Percentiles rank a stretch among this genome's conserved stretches.
These are phyloP conservation scores for Leptomonas seymouri DNA, from an alignment of 208 protist genomes.

Conservation along the genomic window DNA sequence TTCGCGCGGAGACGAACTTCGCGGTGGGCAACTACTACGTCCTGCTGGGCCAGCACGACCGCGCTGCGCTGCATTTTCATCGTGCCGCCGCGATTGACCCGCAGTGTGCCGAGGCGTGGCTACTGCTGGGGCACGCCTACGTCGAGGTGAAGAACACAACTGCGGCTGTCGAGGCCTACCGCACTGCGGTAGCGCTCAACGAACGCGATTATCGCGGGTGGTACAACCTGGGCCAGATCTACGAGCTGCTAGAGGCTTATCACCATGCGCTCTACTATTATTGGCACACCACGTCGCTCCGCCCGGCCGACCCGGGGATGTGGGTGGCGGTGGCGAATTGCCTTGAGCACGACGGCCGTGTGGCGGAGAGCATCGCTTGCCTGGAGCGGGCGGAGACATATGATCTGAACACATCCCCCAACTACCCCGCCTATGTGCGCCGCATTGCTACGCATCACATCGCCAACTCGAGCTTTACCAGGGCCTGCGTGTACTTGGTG, in stretches of 20 bases:
- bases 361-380: constrained; percentile 68
- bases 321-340: constrained; percentile 85
- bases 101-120: constrained; percentile 94
- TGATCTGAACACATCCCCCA: constrained; percentile 41
- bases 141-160: constrained; percentile 95
- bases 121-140: constrained; percentile 97
- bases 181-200: constrained; percentile 94
- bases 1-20: constrained; percentile 96
- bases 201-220: constrained; percentile 94
- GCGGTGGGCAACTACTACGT: constrained; percentile 98
- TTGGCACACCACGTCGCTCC: constrained; percentile 90
- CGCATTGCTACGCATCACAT: constrained; percentile 77
- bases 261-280: constrained; percentile 97
- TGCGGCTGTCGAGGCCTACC: constrained; percentile 96
- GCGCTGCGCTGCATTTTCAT: constrained; percentile 96
- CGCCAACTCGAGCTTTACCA: constrained; percentile 41
- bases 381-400: constrained; percentile 76
- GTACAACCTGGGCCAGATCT: constrained; percentile 98
- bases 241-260: constrained; percentile 96
- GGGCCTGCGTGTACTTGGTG: constrained; percentile 68
- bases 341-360: constrained; percentile 76
- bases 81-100: constrained; percentile 89
- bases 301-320: constrained; percentile 96
- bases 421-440: constrained; percentile 71
- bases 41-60: constrained; percentile 94